Evolutionary conservation across 2,329 filamentous ascomycete genomes (phyloP).

Genomic region (Monilinia fructicola): DNA sequence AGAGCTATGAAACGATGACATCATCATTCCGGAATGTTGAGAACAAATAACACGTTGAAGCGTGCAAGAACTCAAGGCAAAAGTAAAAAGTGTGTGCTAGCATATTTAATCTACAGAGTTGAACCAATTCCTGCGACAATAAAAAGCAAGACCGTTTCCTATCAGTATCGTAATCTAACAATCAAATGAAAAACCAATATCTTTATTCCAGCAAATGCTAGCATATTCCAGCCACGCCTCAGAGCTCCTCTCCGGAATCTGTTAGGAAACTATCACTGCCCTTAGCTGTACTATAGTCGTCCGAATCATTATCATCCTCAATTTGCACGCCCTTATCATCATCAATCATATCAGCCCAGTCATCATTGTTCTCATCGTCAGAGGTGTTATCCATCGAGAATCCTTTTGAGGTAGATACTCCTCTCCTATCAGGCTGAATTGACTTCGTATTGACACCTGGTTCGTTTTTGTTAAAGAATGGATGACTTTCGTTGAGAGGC

Average conservation of each 20-base stretch:
- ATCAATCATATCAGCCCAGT: not conserved
- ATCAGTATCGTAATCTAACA: not conserved
- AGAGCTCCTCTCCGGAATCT: too few species aligned
- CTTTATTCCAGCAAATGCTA: not conserved
- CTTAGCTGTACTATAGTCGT: too few species aligned
- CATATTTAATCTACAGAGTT: not conserved
- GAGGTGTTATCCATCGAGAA: too few species aligned
- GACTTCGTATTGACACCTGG: too few species aligned
- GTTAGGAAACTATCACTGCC: too few species aligned
- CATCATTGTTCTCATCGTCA: not conserved
- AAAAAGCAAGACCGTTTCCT: not conserved
- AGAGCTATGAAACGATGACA: too few species aligned
- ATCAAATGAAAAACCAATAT: not conserved
- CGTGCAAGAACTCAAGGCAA: not conserved
- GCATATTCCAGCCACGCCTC: too few species aligned
- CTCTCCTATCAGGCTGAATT: too few species aligned
- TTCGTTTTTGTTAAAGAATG: constrained; percentile 48
- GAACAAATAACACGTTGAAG: not conserved
- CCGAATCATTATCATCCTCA: too few species aligned
- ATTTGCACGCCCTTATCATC: not conserved
- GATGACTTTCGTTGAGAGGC: constrained; percentile 47
- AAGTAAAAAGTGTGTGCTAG: not conserved
- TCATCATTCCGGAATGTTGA: too few species aligned
- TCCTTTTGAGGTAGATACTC: too few species aligned
- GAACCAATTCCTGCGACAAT: not conserved